Evolutionary conservation across 176 grass and related monocot species (phyloP).

Genomic region (Dactylis glomerata): DNA sequence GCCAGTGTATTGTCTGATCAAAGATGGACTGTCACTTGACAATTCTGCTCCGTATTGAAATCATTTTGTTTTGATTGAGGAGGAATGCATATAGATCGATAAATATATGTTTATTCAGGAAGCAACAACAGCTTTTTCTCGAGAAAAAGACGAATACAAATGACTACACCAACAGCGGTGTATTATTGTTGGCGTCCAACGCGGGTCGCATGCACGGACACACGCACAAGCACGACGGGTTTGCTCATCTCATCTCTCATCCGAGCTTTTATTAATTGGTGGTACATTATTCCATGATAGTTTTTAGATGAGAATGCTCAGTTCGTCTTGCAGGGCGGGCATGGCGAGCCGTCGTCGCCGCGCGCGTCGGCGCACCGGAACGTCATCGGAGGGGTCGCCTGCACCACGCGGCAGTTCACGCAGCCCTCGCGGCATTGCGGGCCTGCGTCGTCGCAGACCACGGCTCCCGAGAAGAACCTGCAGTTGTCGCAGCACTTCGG

Average conservation of each 20-base stretch:
- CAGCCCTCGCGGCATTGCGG: not conserved
- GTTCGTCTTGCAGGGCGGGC: not conserved
- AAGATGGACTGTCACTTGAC: too few relatives aligned
- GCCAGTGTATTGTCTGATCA: too few relatives aligned
- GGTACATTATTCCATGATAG: not conserved
- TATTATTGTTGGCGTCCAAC: not conserved
- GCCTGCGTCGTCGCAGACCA: not conserved
- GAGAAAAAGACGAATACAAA: not conserved
- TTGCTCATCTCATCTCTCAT: not conserved
- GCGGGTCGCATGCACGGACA: not conserved
- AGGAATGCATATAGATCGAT: not conserved
- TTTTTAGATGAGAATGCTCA: not conserved
- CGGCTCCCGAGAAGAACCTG: conserved; percentile 14
- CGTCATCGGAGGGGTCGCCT: not conserved
- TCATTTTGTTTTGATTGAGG: not conserved
- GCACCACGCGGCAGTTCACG: conserved; percentile 1
- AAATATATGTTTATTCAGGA: not conserved
- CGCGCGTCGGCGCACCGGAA: not conserved
- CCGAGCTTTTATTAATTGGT: not conserved
- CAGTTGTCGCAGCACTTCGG: not conserved
- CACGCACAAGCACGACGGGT: not conserved
- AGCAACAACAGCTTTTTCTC: not conserved
- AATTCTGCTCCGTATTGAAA: too few relatives aligned
- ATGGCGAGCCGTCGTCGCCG: not conserved
- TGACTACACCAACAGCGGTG: not conserved